These are phyloP conservation scores for Marchantia polymorpha DNA, from an alignment of 225 moss, liverwort and hornwort species.

Conservation along the genomic window DNA sequence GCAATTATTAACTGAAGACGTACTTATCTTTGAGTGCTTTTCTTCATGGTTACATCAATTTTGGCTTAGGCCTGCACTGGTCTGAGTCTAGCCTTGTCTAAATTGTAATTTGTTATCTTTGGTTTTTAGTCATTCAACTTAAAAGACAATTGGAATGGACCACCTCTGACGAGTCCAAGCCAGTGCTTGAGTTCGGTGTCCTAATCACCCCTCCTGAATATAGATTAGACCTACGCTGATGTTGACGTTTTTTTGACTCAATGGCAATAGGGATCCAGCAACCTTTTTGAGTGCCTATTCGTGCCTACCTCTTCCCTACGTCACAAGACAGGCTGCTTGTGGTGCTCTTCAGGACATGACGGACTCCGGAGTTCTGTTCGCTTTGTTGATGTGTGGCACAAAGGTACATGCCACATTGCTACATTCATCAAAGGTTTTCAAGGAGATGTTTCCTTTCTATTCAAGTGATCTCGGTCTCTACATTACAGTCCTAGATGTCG, in stretches of 20 bases:
- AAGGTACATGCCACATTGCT: slow-evolving; percentile 49
- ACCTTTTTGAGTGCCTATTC: slow-evolving; percentile 84
- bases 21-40: no score
- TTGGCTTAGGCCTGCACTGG: no score
- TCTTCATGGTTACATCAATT: no score
- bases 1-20: no score
- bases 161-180: neutral
- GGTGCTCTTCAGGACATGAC: slow-evolving; percentile 83
- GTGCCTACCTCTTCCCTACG: slow-evolving; percentile 88
- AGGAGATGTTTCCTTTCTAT: neutral
- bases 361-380: slow-evolving; percentile 75
- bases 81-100: no score
- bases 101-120: no score
- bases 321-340: slow-evolving; percentile 84
- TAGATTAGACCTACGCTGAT: neutral
- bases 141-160: neutral
- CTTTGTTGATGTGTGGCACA: slow-evolving; percentile 85
- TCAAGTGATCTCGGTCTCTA: no score
- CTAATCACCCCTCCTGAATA: neutral
- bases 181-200: neutral
- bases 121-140: neutral
- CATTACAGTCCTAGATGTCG: no score
- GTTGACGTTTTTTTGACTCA: neutral
- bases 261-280: slow-evolving; percentile 68
- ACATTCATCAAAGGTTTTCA: neutral